phyloP scores from a whole-genome alignment of 2,329 filamentous ascomycete species.

The Cryphonectria nitschkei region DNA sequence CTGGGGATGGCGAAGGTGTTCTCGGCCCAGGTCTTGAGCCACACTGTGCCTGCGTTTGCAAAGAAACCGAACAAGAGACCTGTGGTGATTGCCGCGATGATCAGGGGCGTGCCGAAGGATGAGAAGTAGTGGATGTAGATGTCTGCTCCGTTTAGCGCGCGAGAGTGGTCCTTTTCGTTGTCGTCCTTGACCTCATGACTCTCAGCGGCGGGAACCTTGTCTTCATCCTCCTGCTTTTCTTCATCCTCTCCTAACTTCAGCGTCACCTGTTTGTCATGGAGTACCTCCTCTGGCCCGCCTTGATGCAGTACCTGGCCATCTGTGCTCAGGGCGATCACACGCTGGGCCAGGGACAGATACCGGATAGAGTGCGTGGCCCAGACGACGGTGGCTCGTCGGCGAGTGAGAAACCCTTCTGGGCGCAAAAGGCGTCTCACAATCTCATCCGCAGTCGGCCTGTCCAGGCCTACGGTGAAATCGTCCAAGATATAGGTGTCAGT shows the following conservation, averaged over 20 bases:
- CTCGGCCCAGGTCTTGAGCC: slow-evolving; percentile 30
- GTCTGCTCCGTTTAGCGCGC: slow-evolving; percentile 8
- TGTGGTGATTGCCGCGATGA: slow-evolving; percentile 9
- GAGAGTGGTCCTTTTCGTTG: slow-evolving; percentile 9
- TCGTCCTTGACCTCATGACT: neutral
- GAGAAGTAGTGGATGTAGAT: slow-evolving; percentile 24
- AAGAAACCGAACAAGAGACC: slow-evolving; percentile 16
- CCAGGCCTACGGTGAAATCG: slow-evolving; percentile 24
- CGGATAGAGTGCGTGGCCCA: slow-evolving; percentile 42
- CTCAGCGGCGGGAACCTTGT: neutral
- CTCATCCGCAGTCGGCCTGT: slow-evolving; percentile 18
- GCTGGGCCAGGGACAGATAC: slow-evolving; percentile 19
- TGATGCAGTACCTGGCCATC: slow-evolving; percentile 4
- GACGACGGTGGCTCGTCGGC: slow-evolving; percentile 37
- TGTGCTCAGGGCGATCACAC: slow-evolving; percentile 1
- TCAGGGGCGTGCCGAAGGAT: slow-evolving; percentile 15
- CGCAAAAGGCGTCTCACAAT: slow-evolving; percentile 11
- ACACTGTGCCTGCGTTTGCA: slow-evolving; percentile 23
- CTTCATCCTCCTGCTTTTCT: neutral
- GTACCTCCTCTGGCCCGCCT: slow-evolving; percentile 5
- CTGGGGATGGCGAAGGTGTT: slow-evolving; percentile 20
- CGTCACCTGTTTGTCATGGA: neutral
- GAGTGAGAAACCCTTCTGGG: slow-evolving; percentile 32
- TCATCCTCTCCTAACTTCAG: neutral
- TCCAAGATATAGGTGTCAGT: slow-evolving; percentile 20